A percentile compares a stretch with the other conserved stretches of the same genome.
Conservation (phyloP, 2,329 filamentous ascomycete genomes). For the Penicillium oxalicum region DNA sequence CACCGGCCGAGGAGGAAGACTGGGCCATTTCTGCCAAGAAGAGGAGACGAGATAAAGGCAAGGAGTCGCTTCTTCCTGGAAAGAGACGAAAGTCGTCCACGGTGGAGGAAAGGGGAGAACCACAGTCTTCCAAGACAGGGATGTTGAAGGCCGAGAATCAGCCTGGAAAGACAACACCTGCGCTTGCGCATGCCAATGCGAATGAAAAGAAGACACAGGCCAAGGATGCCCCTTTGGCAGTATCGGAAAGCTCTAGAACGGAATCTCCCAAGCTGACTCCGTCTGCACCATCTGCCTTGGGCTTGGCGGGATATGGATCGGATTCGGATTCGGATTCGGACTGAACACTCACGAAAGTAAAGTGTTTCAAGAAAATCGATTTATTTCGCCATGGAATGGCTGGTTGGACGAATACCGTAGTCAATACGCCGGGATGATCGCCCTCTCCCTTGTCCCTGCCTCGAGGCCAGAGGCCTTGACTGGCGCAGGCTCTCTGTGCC, state of each 20-base stretch:
- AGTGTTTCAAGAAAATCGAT: no score
- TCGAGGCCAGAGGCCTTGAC: no score
- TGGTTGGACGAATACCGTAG: no score
- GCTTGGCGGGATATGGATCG: constrained; percentile 36
- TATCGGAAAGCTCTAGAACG: not conserved
- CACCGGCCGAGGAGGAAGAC: constrained; percentile 36
- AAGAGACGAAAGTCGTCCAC: constrained; percentile 41
- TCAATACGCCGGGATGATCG: no score
- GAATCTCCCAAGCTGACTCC: constrained; percentile 16
- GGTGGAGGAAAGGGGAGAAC: constrained; percentile 12
- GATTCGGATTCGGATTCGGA: constrained; percentile 41
- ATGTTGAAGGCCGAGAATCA: not conserved
- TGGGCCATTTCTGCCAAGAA: constrained; percentile 49
- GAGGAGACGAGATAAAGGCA: constrained; percentile 47
- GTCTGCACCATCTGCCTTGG: constrained; percentile 24
- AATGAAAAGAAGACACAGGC: not conserved
- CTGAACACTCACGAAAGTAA: constrained; percentile 12
- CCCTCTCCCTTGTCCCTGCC: no score
- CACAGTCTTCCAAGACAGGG: no score
- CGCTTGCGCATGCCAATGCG: not conserved
- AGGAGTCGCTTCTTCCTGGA: constrained; percentile 34
- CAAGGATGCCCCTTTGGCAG: not conserved
- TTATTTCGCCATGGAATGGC: no score
- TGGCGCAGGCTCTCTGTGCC: no score
- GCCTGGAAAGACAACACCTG: not conserved